phyloP scores from a whole-genome alignment of 176 grass and related monocot species.

The Carex parvula region DNA sequence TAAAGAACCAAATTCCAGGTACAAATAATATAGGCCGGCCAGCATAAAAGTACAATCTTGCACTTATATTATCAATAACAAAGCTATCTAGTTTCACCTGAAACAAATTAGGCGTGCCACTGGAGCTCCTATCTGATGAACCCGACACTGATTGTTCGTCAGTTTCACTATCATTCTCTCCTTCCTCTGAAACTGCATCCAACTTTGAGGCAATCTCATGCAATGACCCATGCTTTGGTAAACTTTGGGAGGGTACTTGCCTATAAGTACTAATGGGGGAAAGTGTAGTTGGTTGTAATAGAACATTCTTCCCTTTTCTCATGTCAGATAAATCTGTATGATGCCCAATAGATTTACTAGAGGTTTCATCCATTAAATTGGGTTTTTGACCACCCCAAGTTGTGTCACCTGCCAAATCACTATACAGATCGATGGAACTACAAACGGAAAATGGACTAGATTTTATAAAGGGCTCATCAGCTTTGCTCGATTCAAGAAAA shows the following conservation, averaged over 20 bases:
- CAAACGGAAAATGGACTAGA: slow-evolving; percentile 42
- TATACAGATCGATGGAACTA: slow-evolving; percentile 69
- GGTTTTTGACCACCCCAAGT: slow-evolving; percentile 47
- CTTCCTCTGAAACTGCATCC: slow-evolving; percentile 58
- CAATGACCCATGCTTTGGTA: slow-evolving; percentile 36
- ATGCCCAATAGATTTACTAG: slow-evolving; percentile 40
- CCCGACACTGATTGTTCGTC: slow-evolving; percentile 35
- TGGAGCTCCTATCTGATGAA: slow-evolving; percentile 47
- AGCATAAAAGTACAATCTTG: not conserved
- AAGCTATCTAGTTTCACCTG: slow-evolving; percentile 49
- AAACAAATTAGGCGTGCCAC: slow-evolving; percentile 30
- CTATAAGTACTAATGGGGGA: slow-evolving; percentile 30
- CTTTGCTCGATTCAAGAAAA: slow-evolving; percentile 32
- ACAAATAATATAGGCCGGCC: not conserved
- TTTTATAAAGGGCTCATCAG: slow-evolving; percentile 24
- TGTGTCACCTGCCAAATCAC: slow-evolving; percentile 66
- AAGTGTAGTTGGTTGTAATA: slow-evolving; percentile 36
- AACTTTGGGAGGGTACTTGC: slow-evolving; percentile 36
- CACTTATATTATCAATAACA: not conserved
- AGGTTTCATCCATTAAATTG: slow-evolving; percentile 36
- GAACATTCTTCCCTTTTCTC: slow-evolving; percentile 45
- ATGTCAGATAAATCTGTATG: slow-evolving; percentile 37
- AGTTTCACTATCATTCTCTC: slow-evolving; percentile 57
- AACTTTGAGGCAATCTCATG: slow-evolving; percentile 37
- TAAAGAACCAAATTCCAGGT: not conserved